Conservation (phyloP, 768 basidiomycete species). For the Scleroderma citrinum region DNA sequence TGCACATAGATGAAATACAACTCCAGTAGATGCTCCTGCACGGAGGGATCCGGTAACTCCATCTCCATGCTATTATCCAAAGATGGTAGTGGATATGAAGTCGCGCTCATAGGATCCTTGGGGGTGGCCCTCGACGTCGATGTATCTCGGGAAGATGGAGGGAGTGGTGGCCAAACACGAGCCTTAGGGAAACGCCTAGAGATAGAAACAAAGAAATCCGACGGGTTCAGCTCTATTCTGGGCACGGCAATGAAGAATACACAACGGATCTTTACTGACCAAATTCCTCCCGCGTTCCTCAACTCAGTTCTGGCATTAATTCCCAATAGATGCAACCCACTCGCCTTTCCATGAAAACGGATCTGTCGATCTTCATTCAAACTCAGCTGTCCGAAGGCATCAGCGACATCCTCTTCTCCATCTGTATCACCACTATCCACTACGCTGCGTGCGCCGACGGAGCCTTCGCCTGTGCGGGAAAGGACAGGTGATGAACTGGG, state of each 20-base stretch:
- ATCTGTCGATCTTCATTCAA: conserved; percentile 85
- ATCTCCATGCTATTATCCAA: conserved; percentile 33
- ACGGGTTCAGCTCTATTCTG: conserved; percentile 9
- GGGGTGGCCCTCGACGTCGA: conserved; percentile 1
- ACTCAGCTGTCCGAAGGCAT: conserved; percentile 80
- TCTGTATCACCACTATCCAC: conserved; percentile 29
- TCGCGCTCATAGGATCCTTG: not conserved
- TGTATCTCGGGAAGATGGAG: conserved; percentile 21
- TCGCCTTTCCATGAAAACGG: conserved; percentile 81
- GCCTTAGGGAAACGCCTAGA: conserved; percentile 78
- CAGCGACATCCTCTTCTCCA: conserved; percentile 45
- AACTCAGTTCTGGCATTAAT: conserved; percentile 54
- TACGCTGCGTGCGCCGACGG: conserved; percentile 17
- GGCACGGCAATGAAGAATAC: too few species aligned
- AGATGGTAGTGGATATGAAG: conserved; percentile 21
- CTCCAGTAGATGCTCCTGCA: conserved; percentile 65
- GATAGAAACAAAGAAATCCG: conserved; percentile 12
- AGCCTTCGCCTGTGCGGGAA: conserved; percentile 3
- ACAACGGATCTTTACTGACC: conserved; percentile 38
- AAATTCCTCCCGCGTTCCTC: conserved; percentile 71
- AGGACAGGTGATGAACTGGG: conserved; percentile 13
- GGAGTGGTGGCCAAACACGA: conserved; percentile 78
- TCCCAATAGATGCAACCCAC: conserved; percentile 71
- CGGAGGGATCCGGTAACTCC: conserved; percentile 48
- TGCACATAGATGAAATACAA: conserved; percentile 84